phyloP scores from a whole-genome alignment of 1,284 basidiomycete genomes.

The Cutaneotrichosporon cyanovorans region DNA sequence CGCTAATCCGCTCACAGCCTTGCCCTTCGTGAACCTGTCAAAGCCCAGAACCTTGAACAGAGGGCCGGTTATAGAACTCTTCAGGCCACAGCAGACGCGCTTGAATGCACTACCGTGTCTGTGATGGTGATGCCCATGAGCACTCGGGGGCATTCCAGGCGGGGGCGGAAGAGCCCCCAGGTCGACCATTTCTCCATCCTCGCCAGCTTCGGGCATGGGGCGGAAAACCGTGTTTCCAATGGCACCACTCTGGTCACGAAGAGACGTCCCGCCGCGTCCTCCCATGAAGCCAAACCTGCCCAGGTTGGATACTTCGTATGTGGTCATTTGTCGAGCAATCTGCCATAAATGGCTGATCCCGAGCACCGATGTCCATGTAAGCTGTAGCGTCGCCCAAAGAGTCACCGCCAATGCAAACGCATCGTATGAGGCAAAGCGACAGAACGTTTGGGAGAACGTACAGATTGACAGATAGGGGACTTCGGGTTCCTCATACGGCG shows the following conservation, averaged over 20 bases:
- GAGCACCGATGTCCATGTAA: slow-evolving; percentile 86
- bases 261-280: slow-evolving; percentile 59
- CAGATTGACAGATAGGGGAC: slow-evolving; percentile 52
- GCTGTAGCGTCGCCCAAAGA: slow-evolving; percentile 79
- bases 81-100: slow-evolving; percentile 21
- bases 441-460: slow-evolving; percentile 61
- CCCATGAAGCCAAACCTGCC: slow-evolving; percentile 97
- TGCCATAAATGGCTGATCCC: slow-evolving; percentile 84
- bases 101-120: slow-evolving; percentile 41
- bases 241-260: slow-evolving; percentile 45
- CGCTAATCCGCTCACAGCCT: slow-evolving; percentile 70
- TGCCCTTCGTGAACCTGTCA: slow-evolving; percentile 85
- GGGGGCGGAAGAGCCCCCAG: slow-evolving; percentile 1
- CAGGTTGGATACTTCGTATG: slow-evolving; percentile 89
- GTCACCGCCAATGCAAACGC: slow-evolving; percentile 75
- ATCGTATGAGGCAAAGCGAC: slow-evolving; percentile 58
- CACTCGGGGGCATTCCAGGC: neutral
- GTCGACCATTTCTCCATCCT: neutral
- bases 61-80: slow-evolving; percentile 40
- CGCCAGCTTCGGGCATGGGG: slow-evolving; percentile 7
- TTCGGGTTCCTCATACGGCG: slow-evolving; percentile 46
- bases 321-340: slow-evolving; percentile 88
- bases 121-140: slow-evolving; percentile 37
- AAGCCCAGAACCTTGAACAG: slow-evolving; percentile 78
- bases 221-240: slow-evolving; percentile 27